phyloP scores from a whole-genome alignment of 306 rosid genomes.

The Prunus salicina region DNA sequence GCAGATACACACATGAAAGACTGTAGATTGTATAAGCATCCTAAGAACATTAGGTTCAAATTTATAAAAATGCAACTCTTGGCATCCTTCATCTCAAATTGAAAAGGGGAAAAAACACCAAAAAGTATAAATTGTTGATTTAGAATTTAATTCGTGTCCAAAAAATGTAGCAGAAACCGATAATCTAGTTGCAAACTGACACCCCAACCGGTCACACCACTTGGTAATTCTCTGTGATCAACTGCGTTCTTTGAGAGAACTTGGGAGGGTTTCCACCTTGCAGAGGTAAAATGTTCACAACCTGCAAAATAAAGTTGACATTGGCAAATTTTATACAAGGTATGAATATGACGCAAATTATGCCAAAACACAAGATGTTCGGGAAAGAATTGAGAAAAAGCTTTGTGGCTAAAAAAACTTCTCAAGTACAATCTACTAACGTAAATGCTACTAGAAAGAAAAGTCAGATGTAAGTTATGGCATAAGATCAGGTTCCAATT shows the following conservation, averaged over 20 bases:
- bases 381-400: neutral
- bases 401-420: neutral
- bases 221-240: conserved; percentile 81
- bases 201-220: conserved; percentile 48
- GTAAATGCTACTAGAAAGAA: neutral
- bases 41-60: neutral
- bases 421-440: neutral
- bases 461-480: neutral
- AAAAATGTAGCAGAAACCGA: neutral
- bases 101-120: neutral
- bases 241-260: conserved; percentile 81
- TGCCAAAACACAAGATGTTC: neutral
- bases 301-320: conserved; percentile 25
- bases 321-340: neutral
- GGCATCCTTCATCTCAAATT: neutral
- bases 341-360: neutral
- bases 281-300: conserved; percentile 58
- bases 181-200: neutral
- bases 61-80: neutral
- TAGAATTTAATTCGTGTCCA: neutral
- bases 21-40: neutral
- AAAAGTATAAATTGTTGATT: neutral
- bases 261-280: conserved; percentile 81
- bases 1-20: neutral
- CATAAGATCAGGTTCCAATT: neutral